A percentile compares a stretch with the other conserved stretches of the same genome.
Conservation (phyloP, 2,329 filamentous ascomycete genomes). For the Diaporthe aspalathi region DNA sequence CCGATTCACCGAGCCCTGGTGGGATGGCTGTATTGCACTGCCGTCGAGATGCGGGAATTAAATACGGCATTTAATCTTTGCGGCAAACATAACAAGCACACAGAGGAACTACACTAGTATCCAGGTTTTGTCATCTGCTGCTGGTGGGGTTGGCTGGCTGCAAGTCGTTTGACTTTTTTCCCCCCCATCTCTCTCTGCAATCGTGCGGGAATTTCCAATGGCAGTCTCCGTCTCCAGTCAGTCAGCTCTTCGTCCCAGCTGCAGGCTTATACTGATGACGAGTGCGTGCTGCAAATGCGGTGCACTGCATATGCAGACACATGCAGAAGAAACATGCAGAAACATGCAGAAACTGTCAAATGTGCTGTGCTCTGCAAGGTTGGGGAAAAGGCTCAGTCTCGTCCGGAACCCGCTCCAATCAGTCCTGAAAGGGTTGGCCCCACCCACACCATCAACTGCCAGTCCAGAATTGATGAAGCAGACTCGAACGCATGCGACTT, state of each 20-base stretch:
- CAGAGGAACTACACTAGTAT: conserved; percentile 10
- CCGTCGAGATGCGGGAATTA: conserved; percentile 15
- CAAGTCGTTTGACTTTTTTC: not conserved
- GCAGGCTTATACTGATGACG: not conserved
- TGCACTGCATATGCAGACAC: conserved; percentile 23
- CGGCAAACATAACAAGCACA: not conserved
- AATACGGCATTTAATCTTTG: not conserved
- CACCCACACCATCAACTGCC: conserved; percentile 16
- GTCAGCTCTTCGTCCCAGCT: conserved; percentile 4
- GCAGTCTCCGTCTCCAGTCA: not conserved
- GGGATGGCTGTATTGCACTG: not conserved
- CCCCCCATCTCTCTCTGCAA: not conserved
- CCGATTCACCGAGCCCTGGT: conserved; percentile 2
- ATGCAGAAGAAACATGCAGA: conserved; percentile 14
- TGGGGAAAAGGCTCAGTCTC: conserved; percentile 19
- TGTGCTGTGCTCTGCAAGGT: not conserved
- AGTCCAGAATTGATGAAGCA: conserved; percentile 2
- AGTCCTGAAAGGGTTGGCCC: not conserved
- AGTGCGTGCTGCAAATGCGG: conserved; percentile 16
- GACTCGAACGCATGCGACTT: not conserved
- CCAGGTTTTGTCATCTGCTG: conserved; percentile 9
- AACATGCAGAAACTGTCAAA: conserved; percentile 9
- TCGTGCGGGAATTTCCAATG: not conserved
- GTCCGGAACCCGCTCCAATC: conserved; percentile 13
- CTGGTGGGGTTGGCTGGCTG: conserved; percentile 4